Evolutionary conservation across 1,284 basidiomycete species (phyloP), one percentile per base, ranked within the genome.

Genomic region (Ceratobasidium sp.): DNA sequence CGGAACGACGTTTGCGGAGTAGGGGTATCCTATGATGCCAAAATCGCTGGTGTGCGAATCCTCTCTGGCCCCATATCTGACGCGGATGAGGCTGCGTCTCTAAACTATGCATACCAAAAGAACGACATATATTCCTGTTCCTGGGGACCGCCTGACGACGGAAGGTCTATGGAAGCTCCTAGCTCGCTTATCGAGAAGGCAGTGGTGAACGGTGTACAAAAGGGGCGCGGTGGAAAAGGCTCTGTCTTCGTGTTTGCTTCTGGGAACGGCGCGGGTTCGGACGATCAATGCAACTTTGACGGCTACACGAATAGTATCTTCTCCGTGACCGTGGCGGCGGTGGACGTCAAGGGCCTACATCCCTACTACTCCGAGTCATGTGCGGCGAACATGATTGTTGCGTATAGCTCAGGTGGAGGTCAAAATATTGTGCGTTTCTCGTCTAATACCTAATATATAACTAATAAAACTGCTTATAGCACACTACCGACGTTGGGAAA

Each of bases 221-320:
- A 95, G 68, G 98, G 98, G 4, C 90, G 98, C 65, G 89, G 86
- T 54, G 96, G 97, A 28, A 96, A 94, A 82, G 98, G 98, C 2
- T 96, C 93, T 54, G 87, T 99, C 79, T 99, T 94, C 81, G 98
- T 99, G 47, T 99, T 99, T 83, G 98, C 98, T 0, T 97, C 96
- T 77, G 98, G 98, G 0, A 99, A 99, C 82, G 98, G 98, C 28
- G 98, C 95, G 31, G 89, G 90, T 2, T 88, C 89, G 68, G 95
- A 94, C 39, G 98, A 99, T 83, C 98, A 99, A 85, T 99, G 98
- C 87, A 99, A 99, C 84, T 99, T 99, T 83, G 98, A 99, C 81
- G 98, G 98, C 6, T 99, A 99, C 84, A 99, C 98, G 42, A 99
- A 99, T 83, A 95, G 93, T 80, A 98, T 99, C 79, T 99, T 96